Evolutionary conservation across 352 stramenopile species (phyloP).

Genomic region (Phytophthora agathidicida): DNA sequence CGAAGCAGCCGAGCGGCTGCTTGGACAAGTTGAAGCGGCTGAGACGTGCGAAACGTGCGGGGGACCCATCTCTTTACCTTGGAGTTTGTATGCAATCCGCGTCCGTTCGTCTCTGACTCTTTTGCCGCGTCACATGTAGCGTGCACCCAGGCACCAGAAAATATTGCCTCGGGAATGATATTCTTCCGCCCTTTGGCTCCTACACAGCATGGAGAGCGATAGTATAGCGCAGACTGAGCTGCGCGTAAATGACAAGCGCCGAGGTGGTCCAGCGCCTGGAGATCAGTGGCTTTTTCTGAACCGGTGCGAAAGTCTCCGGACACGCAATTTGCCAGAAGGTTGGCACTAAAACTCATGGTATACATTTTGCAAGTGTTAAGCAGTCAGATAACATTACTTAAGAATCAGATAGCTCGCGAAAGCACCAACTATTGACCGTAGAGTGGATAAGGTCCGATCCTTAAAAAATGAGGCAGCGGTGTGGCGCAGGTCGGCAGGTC

Average conservation of each 20-base stretch:
- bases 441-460: too few species aligned
- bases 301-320: constrained; percentile 1
- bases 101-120: constrained; percentile 20
- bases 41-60: constrained; percentile 18
- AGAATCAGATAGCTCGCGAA: too few species aligned
- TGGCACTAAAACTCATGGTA: not conserved
- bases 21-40: constrained; percentile 23
- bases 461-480: constrained; percentile 10
- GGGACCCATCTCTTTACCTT: constrained; percentile 23
- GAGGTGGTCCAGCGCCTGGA: too few species aligned
- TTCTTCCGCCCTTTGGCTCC: not conserved
- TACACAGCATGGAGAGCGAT: not conserved
- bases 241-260: too few species aligned
- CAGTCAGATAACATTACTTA: too few species aligned
- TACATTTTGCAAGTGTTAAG: not conserved
- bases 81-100: constrained; percentile 10
- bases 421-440: too few species aligned
- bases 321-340: not conserved
- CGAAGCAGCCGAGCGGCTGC: constrained; percentile 1
- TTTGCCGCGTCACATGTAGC: constrained; percentile 29
- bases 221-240: too few species aligned
- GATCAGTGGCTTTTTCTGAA: not conserved
- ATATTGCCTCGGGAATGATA: not conserved
- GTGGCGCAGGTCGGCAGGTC: not conserved
- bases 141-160: constrained; percentile 30